phyloP scores from a whole-genome alignment of 2,329 filamentous ascomycete genomes.

The Cercospora sojina region DNA sequence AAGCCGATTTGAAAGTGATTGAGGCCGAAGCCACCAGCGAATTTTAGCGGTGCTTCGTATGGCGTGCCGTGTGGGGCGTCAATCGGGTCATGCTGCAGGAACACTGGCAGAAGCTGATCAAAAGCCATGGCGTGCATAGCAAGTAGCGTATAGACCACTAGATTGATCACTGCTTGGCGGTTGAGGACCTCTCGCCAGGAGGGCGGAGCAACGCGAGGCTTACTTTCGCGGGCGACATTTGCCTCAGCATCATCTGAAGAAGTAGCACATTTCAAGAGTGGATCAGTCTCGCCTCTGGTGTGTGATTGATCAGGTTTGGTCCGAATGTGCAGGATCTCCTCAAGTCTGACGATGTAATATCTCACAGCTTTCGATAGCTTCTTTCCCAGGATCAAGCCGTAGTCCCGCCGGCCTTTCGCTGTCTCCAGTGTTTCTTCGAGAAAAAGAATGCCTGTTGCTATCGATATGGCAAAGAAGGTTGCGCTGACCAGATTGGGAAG shows the following conservation, averaged over 20 bases:
- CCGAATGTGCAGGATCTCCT: slow-evolving; percentile 19
- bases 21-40: slow-evolving; percentile 72
- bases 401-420: slow-evolving; percentile 67
- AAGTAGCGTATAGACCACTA: slow-evolving; percentile 75
- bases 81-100: slow-evolving; percentile 69
- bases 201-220: slow-evolving; percentile 33
- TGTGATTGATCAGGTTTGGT: slow-evolving; percentile 10
- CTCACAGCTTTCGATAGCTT: slow-evolving; percentile 51
- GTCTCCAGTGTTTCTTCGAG: slow-evolving; percentile 80
- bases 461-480: slow-evolving; percentile 73
- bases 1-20: slow-evolving; percentile 73
- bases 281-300: slow-evolving; percentile 27
- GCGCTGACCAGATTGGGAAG: slow-evolving; percentile 80
- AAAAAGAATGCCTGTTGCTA: slow-evolving; percentile 73
- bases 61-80: slow-evolving; percentile 42
- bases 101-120: slow-evolving; percentile 65
- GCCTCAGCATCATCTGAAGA: slow-evolving; percentile 27
- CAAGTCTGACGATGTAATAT: slow-evolving; percentile 19
- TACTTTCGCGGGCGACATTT: slow-evolving; percentile 17
- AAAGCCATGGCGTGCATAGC: slow-evolving; percentile 31
- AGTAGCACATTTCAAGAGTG: slow-evolving; percentile 28
- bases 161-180: slow-evolving; percentile 69
- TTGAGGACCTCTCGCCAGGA: slow-evolving; percentile 67
- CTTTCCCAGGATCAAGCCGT: slow-evolving; percentile 71
- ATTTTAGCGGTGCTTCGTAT: slow-evolving; percentile 66